A percentile compares a stretch with the other conserved stretches of the same genome.
Conservation (phyloP, 257 asterid genomes). For the Lavandula angustifolia region DNA sequence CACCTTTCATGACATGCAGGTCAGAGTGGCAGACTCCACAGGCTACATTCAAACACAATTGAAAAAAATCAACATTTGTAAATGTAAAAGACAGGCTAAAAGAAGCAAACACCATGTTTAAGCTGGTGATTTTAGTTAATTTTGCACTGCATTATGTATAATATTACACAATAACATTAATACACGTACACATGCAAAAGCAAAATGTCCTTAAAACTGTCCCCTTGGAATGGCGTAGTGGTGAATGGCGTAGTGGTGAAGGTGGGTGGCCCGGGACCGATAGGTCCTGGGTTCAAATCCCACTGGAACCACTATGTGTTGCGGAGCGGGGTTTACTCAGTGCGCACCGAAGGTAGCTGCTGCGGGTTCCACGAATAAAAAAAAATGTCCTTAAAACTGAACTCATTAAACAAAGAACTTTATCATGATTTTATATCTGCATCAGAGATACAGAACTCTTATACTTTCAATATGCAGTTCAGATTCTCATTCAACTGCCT, state of each 20-base stretch:
- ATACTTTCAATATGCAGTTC: background rate
- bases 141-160: background rate
- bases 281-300: too few relatives aligned
- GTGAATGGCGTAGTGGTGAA: too few relatives aligned
- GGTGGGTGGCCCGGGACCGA: too few relatives aligned
- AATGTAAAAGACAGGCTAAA: background rate
- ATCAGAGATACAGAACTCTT: background rate
- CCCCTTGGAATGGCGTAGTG: too few relatives aligned
- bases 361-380: too few relatives aligned
- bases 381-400: background rate
- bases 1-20: slow-evolving; percentile 94
- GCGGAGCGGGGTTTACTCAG: too few relatives aligned
- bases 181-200: background rate
- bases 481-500: background rate
- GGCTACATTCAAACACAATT: slow-evolving; percentile 56
- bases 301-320: too few relatives aligned
- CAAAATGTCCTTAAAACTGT: background rate
- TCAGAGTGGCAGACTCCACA: slow-evolving; percentile 99
- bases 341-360: too few relatives aligned
- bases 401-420: background rate
- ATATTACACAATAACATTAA: slow-evolving; percentile 1
- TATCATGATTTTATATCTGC: background rate
- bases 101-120: slow-evolving; percentile 7
- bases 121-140: background rate
- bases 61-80: background rate